Evolutionary conservation across 768 basidiomycete species (phyloP).

Genomic region (Mycena rosella): DNA sequence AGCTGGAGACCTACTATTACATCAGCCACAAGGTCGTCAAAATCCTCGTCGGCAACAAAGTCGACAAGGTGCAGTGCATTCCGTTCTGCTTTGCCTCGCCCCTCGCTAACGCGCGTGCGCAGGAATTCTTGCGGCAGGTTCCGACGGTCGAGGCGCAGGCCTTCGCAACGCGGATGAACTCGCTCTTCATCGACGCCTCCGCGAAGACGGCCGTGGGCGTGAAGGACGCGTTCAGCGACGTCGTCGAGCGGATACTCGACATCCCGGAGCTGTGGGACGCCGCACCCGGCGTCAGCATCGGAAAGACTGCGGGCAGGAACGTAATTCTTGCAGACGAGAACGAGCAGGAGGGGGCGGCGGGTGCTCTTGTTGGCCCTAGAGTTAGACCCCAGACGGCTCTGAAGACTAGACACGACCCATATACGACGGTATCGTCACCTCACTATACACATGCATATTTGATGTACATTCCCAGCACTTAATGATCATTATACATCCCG

Average conservation of each 20-base stretch:
- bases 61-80: conserved; percentile 87
- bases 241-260: conserved; percentile 86
- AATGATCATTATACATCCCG: conserved; percentile 17
- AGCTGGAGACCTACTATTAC: conserved; percentile 96
- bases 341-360: conserved; percentile 23
- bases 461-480: conserved; percentile 37
- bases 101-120: conserved; percentile 13
- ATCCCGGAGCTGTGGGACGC: conserved; percentile 84
- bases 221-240: conserved; percentile 75
- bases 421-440: conserved; percentile 34
- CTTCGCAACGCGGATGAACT: conserved; percentile 86
- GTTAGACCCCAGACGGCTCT: not conserved
- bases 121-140: conserved; percentile 95
- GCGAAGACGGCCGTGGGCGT: conserved; percentile 94
- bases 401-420: conserved; percentile 16
- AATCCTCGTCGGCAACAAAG: conserved; percentile 95
- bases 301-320: conserved; percentile 28
- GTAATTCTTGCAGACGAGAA: conserved; percentile 29
- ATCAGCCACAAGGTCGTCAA: conserved; percentile 88
- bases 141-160: conserved; percentile 79
- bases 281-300: conserved; percentile 23
- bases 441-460: conserved; percentile 29
- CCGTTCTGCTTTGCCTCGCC: not conserved
- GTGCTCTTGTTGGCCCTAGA: conserved; percentile 32
- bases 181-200: conserved; percentile 91